Evolutionary conservation across 495 filamentous ascomycete genomes (phyloP), one percentile per base, ranked within the genome.

Genomic region (Penicillium taxi): DNA sequence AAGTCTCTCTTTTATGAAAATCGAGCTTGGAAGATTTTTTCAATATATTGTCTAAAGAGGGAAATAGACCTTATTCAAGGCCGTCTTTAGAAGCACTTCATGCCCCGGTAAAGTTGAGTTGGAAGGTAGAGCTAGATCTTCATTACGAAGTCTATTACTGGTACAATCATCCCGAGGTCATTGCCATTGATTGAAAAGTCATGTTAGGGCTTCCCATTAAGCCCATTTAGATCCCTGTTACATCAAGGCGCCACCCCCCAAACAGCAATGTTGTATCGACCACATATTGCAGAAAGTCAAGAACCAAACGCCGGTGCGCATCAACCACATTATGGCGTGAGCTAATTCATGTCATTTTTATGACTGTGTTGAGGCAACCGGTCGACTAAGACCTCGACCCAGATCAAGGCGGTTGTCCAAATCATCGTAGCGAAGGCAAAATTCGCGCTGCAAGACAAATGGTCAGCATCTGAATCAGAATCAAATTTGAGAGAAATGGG

Each of bases 351-450:
- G 9, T 40, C 26, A 39, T 37, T 36, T 68, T 51, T 54, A 25
- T 63, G 63, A 26, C n/a, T 63, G 62, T n/a, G 63, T 44, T 22
- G 61, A 58, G 26, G 56, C 61, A 26, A 58, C 55, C 32, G 34
- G 22, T 18, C 64, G 63, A 20, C 46, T 44, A 21, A 64, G 37
- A 7, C 41, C 52, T 14, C 66, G 55, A 32, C 59, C 61, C 27
- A 63, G 58, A 28, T 70, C 66, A 41, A 70, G 50, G 31, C 60
- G 66, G 53, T 71, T 72, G 47, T 91, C 84, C 42, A 93, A 62
- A 53, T 87, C 78, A 39, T 80, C 78, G 44, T 89, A 91, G 44
- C 84, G 70, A 13, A 94, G 70, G 14, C 84, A 79, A 44, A 90
- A 80, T 46, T 88, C 84, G 28, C 82, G 70, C 84, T 89, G 37